Percentiles rank a stretch among this genome's conserved stretches.
Conservation (phyloP, 768 basidiomycete species). For the Naganishia kalamii region DNA sequence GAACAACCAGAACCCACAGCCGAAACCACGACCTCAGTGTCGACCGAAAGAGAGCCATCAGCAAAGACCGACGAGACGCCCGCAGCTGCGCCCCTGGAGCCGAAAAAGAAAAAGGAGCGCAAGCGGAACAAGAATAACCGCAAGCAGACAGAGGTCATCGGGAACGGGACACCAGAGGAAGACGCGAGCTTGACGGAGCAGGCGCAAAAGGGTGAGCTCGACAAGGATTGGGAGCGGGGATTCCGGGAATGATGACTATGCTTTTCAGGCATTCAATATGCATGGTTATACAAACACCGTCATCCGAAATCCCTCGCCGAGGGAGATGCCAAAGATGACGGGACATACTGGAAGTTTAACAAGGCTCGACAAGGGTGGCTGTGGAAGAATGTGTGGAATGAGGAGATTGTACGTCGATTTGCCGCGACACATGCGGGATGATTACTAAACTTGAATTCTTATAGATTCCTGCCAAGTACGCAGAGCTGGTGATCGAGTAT, state of each 20-base stretch:
- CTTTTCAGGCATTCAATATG: slow-evolving; percentile 3
- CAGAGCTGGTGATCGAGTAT: slow-evolving; percentile 14
- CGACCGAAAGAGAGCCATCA: too few species aligned
- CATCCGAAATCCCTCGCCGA: not conserved
- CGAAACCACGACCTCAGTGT: too few species aligned
- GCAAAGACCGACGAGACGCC: not conserved
- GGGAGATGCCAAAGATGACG: slow-evolving; percentile 8
- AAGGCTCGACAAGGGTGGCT: slow-evolving; percentile 20
- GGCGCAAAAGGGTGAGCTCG: slow-evolving; percentile 16
- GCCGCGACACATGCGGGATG: not conserved
- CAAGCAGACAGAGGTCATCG: not conserved
- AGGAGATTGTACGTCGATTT: slow-evolving; percentile 1
- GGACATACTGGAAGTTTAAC: slow-evolving; percentile 22
- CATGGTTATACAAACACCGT: slow-evolving; percentile 6
- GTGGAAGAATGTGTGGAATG: slow-evolving; percentile 14
- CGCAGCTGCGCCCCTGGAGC: not conserved
- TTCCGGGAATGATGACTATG: not conserved
- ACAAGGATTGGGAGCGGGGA: too few species aligned
- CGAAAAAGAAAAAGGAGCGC: slow-evolving; percentile 16
- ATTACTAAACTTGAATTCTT: not conserved
- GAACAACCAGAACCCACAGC: not conserved
- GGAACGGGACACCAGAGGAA: slow-evolving; percentile 9
- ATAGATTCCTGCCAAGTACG: slow-evolving; percentile 12
- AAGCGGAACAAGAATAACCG: slow-evolving; percentile 17
- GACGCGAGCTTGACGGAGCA: slow-evolving; percentile 15